These are phyloP conservation scores for Scheffersomyces stambukii DNA, from an alignment of 1,139 yeast genomes.

Conservation along the genomic window DNA sequence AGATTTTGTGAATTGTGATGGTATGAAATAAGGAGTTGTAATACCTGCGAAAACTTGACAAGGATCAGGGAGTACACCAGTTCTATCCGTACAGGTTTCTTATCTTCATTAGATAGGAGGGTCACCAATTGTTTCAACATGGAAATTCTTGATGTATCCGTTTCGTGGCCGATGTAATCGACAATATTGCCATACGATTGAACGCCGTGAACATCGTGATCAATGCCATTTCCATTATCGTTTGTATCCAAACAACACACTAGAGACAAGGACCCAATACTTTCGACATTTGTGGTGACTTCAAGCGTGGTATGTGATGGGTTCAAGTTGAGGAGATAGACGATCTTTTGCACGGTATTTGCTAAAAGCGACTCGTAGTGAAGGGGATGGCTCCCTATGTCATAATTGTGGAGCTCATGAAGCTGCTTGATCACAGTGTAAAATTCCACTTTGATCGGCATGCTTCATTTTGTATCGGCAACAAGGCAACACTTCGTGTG, in stretches of 20 bases:
- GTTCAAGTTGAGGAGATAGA: conserved; percentile 4
- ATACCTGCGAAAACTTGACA: conserved; percentile 15
- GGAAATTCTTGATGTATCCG: conserved; percentile 1
- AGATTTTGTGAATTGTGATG: conserved; percentile 19
- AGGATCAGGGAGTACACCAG: conserved; percentile 18
- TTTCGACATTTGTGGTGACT: conserved; percentile 4
- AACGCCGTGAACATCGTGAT: conserved; percentile 2
- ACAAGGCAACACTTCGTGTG: too few relatives aligned
- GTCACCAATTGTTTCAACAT: conserved; percentile 5
- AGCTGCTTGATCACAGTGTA: conserved; percentile 7
- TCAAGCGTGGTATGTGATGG: conserved; percentile 1
- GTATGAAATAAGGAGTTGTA: conserved; percentile 17
- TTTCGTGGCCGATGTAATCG: conserved; percentile 2
- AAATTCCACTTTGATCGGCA: too few relatives aligned
- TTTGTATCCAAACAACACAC: conserved; percentile 1
- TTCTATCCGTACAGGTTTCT: conserved; percentile 17
- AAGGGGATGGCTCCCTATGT: too few relatives aligned
- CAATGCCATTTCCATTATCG: conserved; percentile 2
- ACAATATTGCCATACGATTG: conserved; percentile 2
- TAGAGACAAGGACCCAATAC: conserved; percentile 6
- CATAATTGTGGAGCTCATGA: conserved; percentile 5
- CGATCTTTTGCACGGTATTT: conserved; percentile 11
- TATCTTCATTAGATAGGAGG: conserved; percentile 9
- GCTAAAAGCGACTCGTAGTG: conserved; percentile 17
- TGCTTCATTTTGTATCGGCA: too few relatives aligned